Base-by-base conservation (phyloP, 805 yeast species). In the Candida glaebosa region DNA sequence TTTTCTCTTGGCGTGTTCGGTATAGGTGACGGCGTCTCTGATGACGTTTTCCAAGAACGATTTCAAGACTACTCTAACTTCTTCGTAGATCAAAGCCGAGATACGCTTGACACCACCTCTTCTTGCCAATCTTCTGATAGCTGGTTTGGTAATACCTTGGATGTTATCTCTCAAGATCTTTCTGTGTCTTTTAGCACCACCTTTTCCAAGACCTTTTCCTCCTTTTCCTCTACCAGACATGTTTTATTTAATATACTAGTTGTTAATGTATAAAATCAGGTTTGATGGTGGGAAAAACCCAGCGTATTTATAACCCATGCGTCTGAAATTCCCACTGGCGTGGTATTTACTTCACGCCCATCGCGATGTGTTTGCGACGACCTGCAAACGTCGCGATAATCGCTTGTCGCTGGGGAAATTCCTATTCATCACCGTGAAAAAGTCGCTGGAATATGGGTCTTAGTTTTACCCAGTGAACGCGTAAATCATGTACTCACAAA, bases 31-130 rank as follows among this genome's bases (percentile, higher is more conserved):
- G 61, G 98, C 97, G 63, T 91, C 97, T 80, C 96, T 87, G 76
- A 90, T 91, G 58, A 91, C 96, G 66, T 86, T 83, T 75, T 87
- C 96, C 69, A 90, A 81, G 86, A 90, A 90, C 42, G 95, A 78
- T 77, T 89, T 89, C 57, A 90, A 79, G 56, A 91, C 97, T 58
- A 84, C 89, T 80, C 98, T 88, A 65, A 91, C 96, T 78, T 90
- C 96, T 76, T 90, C 98, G 79, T 90, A 90, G 72, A 90, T 91
- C 69, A 89, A 78, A 71, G 96, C 97, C 52, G 97, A 90, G 63
- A 90, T 90, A 87, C 98, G 96, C 84, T 90, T 90, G 67, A 90
- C 98, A 90, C 98, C 98, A 79, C 98, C 98, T 87, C 98, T 88
- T 84, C 98, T 90, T 40, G 98, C 98, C 65, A 90, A 84, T 87